Evolutionary conservation across 1,284 basidiomycete species (phyloP).

Genomic region (Ganoderma resinaceum): DNA sequence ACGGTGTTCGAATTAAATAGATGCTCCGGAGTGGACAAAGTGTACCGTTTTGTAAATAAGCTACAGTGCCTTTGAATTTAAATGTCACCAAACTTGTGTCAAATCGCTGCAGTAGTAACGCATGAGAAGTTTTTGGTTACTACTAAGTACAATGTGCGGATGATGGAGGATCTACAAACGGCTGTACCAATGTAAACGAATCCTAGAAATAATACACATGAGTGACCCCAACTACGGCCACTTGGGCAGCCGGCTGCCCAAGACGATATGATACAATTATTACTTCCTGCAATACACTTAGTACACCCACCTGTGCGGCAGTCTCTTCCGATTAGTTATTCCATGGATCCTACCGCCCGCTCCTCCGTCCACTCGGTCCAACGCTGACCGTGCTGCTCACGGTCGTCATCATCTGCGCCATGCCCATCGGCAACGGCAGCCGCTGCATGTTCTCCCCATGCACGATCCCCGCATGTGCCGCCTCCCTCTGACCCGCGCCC

Average conservation of each 20-base stretch:
- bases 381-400: conserved; percentile 38
- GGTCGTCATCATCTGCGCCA: conserved; percentile 35
- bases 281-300: background rate
- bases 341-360: conserved; percentile 3
- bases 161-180: background rate
- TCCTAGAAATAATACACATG: background rate
- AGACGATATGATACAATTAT: background rate
- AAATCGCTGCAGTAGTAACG: background rate
- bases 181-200: background rate
- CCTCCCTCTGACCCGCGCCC: conserved; percentile 9
- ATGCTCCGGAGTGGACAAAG: background rate
- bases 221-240: background rate
- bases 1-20: background rate
- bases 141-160: background rate
- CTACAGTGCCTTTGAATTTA: background rate
- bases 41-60: background rate
- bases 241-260: background rate
- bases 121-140: too few relatives aligned
- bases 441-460: conserved; percentile 28
- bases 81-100: background rate
- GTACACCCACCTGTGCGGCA: background rate
- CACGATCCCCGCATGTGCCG: conserved; percentile 24
- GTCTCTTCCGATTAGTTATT: background rate
- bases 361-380: conserved; percentile 38
- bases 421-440: conserved; percentile 29